Base-by-base conservation (phyloP, 768 basidiomycete species). In the Pulveroboletus sp. region DNA sequence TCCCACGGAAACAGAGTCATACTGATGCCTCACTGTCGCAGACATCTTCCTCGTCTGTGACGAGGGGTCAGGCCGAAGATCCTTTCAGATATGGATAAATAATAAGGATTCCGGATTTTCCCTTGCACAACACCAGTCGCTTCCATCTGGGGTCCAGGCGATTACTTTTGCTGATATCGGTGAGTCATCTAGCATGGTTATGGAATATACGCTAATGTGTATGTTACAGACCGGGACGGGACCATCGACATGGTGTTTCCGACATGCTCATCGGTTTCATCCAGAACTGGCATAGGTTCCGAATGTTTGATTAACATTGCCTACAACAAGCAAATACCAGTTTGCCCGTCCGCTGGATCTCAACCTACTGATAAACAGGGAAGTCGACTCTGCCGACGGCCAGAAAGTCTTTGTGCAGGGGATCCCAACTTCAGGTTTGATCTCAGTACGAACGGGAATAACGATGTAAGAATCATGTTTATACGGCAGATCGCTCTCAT, bases 191-290 rank as follows among this genome's bases (percentile, higher is more conserved):
- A 14, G 38, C 39, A 17, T 21, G 36, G 24, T 28, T 30, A 8
- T 3, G 21, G 8, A 30, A 21, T 50, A 6, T n/a, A 42, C 15
- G 45, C 46, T 18, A 7, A 47, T 17, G 35, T 41, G 47, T 70
- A 11, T 21, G 28, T 26, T 44, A 2, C 52, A 88, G 94, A 98
- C 61, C 83, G 96, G 7, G 96, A 98, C 59, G 96, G 96, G 1
- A 94, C 95, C 1, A 88, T 98, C 30, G 96, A 98, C 66, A 83
- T 98, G 78, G 76, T 99, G 39, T 92, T 97, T 62, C 79, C 90
- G 0, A 88, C 88, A 0, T 99, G 96, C 64, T 69, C 74, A 0
- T 78, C 76, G 3, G 80, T 89, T n/a, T 85, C 87, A 0, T 64
- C 73, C 1, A 73, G 77, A 1, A 81, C 77, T 0, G 93, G 93